phyloP scores from a whole-genome alignment of 2,329 filamentous ascomycete species.

The Conoideocrella luteorostrata region DNA sequence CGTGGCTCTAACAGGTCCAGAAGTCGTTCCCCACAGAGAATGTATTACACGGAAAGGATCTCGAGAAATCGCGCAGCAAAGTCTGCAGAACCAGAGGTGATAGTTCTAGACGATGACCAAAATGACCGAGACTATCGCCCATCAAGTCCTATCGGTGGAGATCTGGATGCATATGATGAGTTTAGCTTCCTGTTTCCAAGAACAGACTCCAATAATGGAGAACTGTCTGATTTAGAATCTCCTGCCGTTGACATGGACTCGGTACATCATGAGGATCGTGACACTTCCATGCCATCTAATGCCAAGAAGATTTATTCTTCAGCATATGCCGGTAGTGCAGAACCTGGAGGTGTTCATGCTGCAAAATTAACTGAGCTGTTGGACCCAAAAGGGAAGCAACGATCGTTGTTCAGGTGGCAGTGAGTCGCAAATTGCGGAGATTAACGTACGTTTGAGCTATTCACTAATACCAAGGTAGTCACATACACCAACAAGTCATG shows the following conservation, averaged over 20 bases:
- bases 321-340: constrained; percentile 31
- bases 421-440: constrained; percentile 12
- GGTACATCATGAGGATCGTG: constrained; percentile 11
- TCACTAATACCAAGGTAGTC: constrained; percentile 19
- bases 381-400: constrained; percentile 22
- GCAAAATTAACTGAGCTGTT: constrained; percentile 29
- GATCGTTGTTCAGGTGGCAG: constrained; percentile 37
- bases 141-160: constrained; percentile 15
- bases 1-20: neutral
- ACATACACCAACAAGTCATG: constrained; percentile 33
- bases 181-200: constrained; percentile 19
- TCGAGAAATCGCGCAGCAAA: no score
- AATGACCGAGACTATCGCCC: constrained; percentile 3
- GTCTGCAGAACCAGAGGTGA: no score
- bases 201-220: constrained; percentile 19
- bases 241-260: constrained; percentile 19
- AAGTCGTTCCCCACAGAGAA: neutral
- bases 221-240: constrained; percentile 23
- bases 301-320: constrained; percentile 25
- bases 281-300: constrained; percentile 9
- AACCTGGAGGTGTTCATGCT: constrained; percentile 28
- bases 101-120: neutral
- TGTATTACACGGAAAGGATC: neutral
- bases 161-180: constrained; percentile 23
- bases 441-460: no score